Base-by-base conservation (phyloP, 208 protist species). In the Balamuthia mandrillaris region DNA sequence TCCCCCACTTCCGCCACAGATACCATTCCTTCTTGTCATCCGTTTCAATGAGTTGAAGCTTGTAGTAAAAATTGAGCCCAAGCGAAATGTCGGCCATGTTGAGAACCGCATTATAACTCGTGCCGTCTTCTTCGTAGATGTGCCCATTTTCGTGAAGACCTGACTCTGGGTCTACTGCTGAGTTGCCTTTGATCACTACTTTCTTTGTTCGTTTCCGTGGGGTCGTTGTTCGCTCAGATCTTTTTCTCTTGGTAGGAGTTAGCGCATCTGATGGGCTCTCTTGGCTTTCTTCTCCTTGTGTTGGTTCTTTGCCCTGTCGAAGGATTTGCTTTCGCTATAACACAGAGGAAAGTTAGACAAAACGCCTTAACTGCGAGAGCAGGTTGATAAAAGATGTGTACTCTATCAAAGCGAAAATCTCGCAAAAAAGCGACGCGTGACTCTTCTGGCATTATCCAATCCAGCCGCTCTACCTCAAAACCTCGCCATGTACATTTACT, bases 151-250 rank as follows among this genome's bases (percentile, higher is more conserved):
- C 56, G 18, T 42, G 52, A 14, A 88, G 85, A 4, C 77, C 85
- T n/a, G 61, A 74, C 16, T 88, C 72, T 0, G 47, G 41, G 35
- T 88, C 44, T n/a, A 88, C 85, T 12, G 70, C 70, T 4, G 77
- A 81, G 27, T 85, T 88, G 60, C 85, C 85, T 51, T 88, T 88
- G 52, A 84, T 78, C 78, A 70, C 68, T 16, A 85, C 35, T 65
- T 88, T 88, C 51, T 85, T 49, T 14, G 12, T 21, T n/a, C 27
- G 4, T 12, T 31, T 18, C 27, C 14, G 52, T 24, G 44, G 14
- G 33, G 39, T 4, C 35, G 31, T 83, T 31, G 3, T 75, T 24
- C 29, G 39, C 85, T 16, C 7, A 54, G 24, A 29, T 21, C 3
- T 61, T 75, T 0, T 84, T 49, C 51, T 78, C 85, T 2, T 61